Evolutionary conservation across 164 flowering plant species (phyloP).

Genomic region (Dillenia turbinata): DNA sequence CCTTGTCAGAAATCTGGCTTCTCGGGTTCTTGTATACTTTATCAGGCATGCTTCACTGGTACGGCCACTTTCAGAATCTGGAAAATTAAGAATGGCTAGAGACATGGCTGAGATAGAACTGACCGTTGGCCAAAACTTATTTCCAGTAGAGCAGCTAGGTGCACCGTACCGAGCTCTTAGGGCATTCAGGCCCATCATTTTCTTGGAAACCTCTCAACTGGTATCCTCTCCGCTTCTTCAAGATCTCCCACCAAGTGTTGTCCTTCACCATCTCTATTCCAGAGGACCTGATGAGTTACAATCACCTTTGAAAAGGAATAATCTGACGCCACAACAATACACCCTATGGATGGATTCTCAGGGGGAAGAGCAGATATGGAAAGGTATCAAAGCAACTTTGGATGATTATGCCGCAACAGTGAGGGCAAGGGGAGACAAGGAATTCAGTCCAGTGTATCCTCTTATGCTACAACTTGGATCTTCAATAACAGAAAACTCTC

Average conservation of each 20-base stretch:
- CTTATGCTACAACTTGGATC: constrained; percentile 84
- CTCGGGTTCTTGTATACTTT: constrained; percentile 72
- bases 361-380: constrained; percentile 94
- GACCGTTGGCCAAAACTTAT: constrained; percentile 83
- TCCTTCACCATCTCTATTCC: constrained; percentile 93
- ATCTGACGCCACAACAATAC: constrained; percentile 76
- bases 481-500: constrained; percentile 47
- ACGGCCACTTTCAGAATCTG: constrained; percentile 95
- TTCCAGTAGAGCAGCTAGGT: constrained; percentile 93
- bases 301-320: constrained; percentile 86
- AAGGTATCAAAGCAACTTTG: constrained; percentile 88
- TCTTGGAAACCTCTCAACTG: constrained; percentile 85
- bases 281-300: constrained; percentile 86
- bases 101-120: constrained; percentile 98
- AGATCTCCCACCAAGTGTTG: constrained; percentile 78
- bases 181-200: constrained; percentile 84
- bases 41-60: constrained; percentile 90
- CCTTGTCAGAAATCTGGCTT: constrained; percentile 83
- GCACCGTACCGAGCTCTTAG: constrained; percentile 91
- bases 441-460: constrained; percentile 87
- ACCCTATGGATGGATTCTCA: constrained; percentile 93
- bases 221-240: constrained; percentile 82
- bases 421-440: constrained; percentile 88
- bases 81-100: constrained; percentile 87
- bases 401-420: constrained; percentile 90